Evolutionary conservation across 345 rosid genomes (phyloP).

Genomic region (Lumnitzera littorea): DNA sequence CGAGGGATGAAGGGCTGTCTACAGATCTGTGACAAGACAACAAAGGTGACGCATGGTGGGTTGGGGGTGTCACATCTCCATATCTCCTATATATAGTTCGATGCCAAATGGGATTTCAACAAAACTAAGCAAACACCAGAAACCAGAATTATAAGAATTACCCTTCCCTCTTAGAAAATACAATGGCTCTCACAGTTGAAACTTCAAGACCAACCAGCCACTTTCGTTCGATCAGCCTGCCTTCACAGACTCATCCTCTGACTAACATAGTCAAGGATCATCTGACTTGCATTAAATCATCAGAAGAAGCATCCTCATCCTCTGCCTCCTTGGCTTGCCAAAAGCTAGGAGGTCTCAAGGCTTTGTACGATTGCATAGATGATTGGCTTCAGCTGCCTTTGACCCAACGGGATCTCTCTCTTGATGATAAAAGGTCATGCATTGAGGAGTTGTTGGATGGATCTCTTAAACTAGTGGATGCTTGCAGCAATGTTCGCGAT

Average conservation of each 20-base stretch:
- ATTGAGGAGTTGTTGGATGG: constrained; percentile 34
- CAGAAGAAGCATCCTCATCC: constrained; percentile 5
- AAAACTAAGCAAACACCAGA: background rate
- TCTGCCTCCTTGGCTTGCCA: background rate
- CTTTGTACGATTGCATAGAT: constrained; percentile 7
- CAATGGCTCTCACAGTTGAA: constrained; percentile 3
- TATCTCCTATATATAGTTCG: background rate
- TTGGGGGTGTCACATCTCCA: no score
- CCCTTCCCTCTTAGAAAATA: background rate
- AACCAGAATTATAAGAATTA: background rate
- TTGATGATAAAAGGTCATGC: background rate
- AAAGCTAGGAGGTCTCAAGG: constrained; percentile 2
- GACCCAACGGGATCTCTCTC: constrained; percentile 10
- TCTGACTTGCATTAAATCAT: constrained; percentile 12
- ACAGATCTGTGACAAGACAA: constrained; percentile 5
- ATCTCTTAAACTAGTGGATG: constrained; percentile 29
- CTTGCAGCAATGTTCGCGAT: constrained; percentile 28
- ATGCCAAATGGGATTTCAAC: background rate
- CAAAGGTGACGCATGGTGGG: background rate
- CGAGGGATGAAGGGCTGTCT: background rate
- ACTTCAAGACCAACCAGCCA: constrained; percentile 12
- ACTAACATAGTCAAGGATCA: constrained; percentile 5
- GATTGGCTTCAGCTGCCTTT: constrained; percentile 9
- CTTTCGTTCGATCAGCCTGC: constrained; percentile 24
- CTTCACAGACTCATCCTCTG: constrained; percentile 24